Evolutionary conservation across 2,329 filamentous ascomycete genomes (phyloP).

Genomic region (Sarocladium oryzae): DNA sequence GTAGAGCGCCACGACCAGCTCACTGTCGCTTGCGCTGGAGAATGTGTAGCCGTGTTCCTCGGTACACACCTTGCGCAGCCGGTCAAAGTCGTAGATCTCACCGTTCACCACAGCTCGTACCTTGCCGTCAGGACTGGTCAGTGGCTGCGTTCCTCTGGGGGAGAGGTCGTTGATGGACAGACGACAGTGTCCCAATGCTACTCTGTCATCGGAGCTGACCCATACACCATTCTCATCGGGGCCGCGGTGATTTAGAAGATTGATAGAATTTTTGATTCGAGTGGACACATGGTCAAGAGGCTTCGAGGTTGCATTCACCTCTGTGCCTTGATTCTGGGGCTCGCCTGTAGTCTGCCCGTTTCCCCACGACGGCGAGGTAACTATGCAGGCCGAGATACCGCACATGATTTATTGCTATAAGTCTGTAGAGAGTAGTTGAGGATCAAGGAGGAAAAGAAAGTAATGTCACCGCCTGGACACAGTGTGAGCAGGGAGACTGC

Average conservation of each 20-base stretch:
- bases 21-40: conserved; percentile 39
- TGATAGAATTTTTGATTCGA: conserved; percentile 17
- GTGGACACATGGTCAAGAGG: too few species aligned
- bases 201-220: conserved; percentile 17
- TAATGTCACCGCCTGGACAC: too few species aligned
- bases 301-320: background rate
- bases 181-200: conserved; percentile 36
- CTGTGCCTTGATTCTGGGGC: too few species aligned
- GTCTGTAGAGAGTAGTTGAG: too few species aligned
- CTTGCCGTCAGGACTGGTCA: conserved; percentile 28
- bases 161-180: conserved; percentile 47
- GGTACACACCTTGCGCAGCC: conserved; percentile 30
- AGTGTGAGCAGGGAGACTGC: too few species aligned
- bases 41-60: conserved; percentile 35
- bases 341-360: too few species aligned
- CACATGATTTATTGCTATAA: too few species aligned
- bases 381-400: too few species aligned
- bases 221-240: conserved; percentile 24
- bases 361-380: too few species aligned
- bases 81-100: conserved; percentile 50
- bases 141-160: conserved; percentile 38
- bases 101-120: conserved; percentile 54
- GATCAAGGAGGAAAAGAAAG: too few species aligned
- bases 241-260: conserved; percentile 23
- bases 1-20: conserved; percentile 48